Evolutionary conservation across 176 grass and related monocot species (phyloP), one percentile per base, ranked within the genome.

Genomic region (Paspalum notatum): DNA sequence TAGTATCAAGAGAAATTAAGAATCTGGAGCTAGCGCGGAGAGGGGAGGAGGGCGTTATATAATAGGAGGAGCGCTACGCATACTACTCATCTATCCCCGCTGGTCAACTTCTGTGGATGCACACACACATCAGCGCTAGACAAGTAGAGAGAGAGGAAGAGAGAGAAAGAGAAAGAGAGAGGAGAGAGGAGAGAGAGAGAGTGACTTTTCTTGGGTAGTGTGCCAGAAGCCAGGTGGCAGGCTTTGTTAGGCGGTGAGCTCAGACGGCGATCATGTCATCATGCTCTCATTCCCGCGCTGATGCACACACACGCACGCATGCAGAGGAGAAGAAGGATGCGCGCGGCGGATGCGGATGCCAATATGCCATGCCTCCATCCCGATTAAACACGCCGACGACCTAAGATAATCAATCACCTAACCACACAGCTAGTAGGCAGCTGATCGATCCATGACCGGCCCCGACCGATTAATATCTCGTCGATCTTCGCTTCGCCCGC

Each of bases 91-190:
- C n/a, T n/a, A n/a, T 45, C 5, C 50, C 80, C 7, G 71, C 55
- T 6, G 76, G 88, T 86, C 88, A 90, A 86, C 83, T 73, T 73
- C 76, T 76, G 74, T 77, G 66, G 69, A 74, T 81, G 84, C 59
- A 25, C 40, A 2, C 5, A 26, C 22, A 26, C 21, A 26, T 20
- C 7, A 7, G 52, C n/a, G 48, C 3, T 5, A 50, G 48, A 15
- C 13, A 24, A 21, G 56, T n/a, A 11, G 10, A 0, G n/a, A 13
- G 51, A 15, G 20, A 45, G 64, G 38, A 18, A 14, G 9, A 37
- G 9, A 10, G 41, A 40, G 62, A 39, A 24, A 17, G 8, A 9
- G 26, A 41, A 39, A 22, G 40, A 24, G 27, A 26, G 50, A 12
- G 5, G 1, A 7, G 42, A 37, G 2, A 24, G 9, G 44, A 32